A percentile compares a stretch with the other conserved stretches of the same genome.
These are phyloP conservation scores for Zymoseptoria passerinii DNA, from an alignment of 2,329 filamentous ascomycete genomes.

Conservation along the genomic window DNA sequence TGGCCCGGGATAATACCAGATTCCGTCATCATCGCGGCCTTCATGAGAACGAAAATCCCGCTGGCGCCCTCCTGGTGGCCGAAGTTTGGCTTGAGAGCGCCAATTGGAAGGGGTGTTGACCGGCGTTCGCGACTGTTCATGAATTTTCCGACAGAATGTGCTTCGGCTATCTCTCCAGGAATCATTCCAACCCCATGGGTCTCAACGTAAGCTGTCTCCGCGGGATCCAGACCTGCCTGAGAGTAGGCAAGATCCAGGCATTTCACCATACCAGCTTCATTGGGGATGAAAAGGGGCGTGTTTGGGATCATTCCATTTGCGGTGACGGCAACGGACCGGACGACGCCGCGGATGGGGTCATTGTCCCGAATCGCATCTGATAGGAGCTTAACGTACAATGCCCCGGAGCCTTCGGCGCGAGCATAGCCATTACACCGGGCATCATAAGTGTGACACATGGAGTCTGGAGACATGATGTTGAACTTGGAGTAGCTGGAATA, in stretches of 20 bases:
- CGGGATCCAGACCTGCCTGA: neutral
- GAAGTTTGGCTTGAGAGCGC: constrained; percentile 9
- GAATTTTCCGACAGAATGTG: constrained; percentile 3
- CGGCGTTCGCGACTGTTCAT: neutral
- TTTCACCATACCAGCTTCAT: neutral
- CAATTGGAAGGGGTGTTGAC: neutral
- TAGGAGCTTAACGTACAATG: neutral
- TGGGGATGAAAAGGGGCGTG: neutral
- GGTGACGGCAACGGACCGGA: neutral
- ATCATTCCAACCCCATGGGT: constrained; percentile 18
- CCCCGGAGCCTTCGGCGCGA: neutral
- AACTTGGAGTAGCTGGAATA: constrained; percentile 1
- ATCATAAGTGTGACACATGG: neutral
- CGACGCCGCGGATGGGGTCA: neutral
- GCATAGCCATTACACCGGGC: neutral
- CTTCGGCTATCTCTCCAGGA: constrained; percentile 12
- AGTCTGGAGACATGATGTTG: neutral
- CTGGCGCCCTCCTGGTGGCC: constrained; percentile 9
- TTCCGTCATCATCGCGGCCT: constrained; percentile 1
- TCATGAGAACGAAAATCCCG: constrained; percentile 6
- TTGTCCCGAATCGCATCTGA: constrained; percentile 1
- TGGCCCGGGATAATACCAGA: neutral
- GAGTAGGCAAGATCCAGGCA: neutral
- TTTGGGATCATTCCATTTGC: neutral
- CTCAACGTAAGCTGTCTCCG: constrained; percentile 17